A percentile compares a stretch with the other conserved stretches of the same genome.
Conservation (phyloP, 139 green algal genomes). For the Coccomyxa sp. region DNA sequence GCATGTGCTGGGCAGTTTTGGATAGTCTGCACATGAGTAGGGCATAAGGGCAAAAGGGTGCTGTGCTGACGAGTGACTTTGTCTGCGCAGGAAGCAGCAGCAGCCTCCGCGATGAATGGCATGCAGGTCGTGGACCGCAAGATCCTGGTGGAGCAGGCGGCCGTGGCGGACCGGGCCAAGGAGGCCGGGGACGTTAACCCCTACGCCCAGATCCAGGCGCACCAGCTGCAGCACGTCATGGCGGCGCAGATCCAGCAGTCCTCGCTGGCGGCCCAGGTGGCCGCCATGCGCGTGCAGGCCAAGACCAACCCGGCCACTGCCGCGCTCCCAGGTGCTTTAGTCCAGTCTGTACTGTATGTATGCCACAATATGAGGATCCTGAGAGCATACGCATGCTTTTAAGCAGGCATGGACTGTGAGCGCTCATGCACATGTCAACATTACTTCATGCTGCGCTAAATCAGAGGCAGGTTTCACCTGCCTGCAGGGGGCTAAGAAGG, state of each 20-base stretch:
- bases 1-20: no score
- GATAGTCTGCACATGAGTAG: no score
- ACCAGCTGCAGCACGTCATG: conserved; percentile 48
- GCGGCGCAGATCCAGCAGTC: conserved; percentile 45
- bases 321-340: background rate
- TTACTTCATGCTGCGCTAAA: no score
- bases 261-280: conserved; percentile 39
- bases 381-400: no score
- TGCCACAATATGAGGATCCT: no score
- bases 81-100: conserved; percentile 17
- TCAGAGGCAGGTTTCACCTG: no score
- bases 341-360: no score
- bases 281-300: conserved; percentile 19
- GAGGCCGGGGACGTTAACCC: conserved; percentile 30
- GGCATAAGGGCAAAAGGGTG: no score
- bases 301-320: background rate
- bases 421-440: no score
- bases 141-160: conserved; percentile 30
- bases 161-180: conserved; percentile 12
- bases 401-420: no score
- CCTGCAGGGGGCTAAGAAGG: no score
- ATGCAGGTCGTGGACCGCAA: conserved; percentile 34
- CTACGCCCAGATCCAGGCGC: conserved; percentile 50
- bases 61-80: background rate
- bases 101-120: conserved; percentile 39